Base-by-base conservation (phyloP, 2,329 filamentous ascomycete genomes). In the Fonsecaea pedrosoi region DNA sequence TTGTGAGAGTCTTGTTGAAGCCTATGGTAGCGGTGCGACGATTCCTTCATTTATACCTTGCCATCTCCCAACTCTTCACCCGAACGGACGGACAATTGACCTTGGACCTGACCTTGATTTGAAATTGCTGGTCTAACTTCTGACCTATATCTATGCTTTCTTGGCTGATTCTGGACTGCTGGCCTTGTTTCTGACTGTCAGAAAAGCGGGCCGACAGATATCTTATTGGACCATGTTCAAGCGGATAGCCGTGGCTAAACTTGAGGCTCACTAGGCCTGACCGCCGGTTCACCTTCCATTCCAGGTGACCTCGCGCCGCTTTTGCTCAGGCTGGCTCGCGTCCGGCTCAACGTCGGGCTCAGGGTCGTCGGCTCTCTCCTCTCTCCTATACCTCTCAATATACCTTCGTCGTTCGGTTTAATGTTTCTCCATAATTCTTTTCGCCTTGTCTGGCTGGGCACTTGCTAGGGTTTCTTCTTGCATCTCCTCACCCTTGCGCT, bases 101-200 rank as follows among this genome's bases (percentile, higher is more conserved):
- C 53, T 10, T n/a, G 12, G n/a, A n/a, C n/a, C 13, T 12, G 9
- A 13, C 34, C 45, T 30, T 53, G 25, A 12, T 50, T 38, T 15
- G 34, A 32, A 38, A 61, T 48, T 10, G 3, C 21, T 45, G 59
- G 4, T 10, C 21, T 32, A 40, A 6, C 37, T 40, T 61, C 59
- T 61, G 59, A 61, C 59, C 12, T 61, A 54, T 34, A 18, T 32
- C 38, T 35, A 30, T 30, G 6, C 48, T 38, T 13, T 25, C 48
- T 15, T 13, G n/a, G 12, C 32, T 18, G 30, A 10, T 18, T 18
- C 9, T 13, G 35, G 18, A 8, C 21, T 21, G 9, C 18, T 53
- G 34, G 30, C 15, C 42, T 50, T 34, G 5, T n/a, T 61, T 61
- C 59, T 61, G 59, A 61, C 48, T n/a, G 59, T 61, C 59, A 61